Base-by-base conservation (phyloP, 2,329 filamentous ascomycete genomes). In the Pseudogymnoascus sp. region DNA sequence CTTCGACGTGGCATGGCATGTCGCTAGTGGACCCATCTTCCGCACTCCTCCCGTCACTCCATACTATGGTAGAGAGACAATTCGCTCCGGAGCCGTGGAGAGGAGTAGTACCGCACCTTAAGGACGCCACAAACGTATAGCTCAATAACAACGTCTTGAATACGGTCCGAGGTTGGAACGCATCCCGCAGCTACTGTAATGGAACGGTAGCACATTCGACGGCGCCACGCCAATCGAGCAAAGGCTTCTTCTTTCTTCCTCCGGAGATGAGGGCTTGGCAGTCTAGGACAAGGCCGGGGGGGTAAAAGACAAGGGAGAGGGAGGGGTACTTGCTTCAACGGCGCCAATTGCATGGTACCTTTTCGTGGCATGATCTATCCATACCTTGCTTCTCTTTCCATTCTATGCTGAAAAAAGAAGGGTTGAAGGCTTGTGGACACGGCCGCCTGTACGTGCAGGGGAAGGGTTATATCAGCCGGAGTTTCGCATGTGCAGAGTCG, bases 131-230 rank as follows among this genome's bases (percentile, higher is more conserved):
- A 56, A 34, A 34, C 49, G 49, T 56, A 56, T 36, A 11, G 49
- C 28, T 56, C 49, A 56, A 36, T 21, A 21, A 56, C 28, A 9
- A 56, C 49, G 28, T 56, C 49, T 56, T 28, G 34, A 56, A 56
- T 56, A 11, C 28, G 49, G 28, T 56, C 49, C 49, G 28, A 56
- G 49, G 49, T 56, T 11, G 28, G 49, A 56, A 56, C 36, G 16
- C 49, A 56, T 56, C n/a, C 49, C 49, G 49, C 49, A 56, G 25
- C 49, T 56, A 56, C 49, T 56, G 49, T 56, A 56, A 36, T 56
- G 28, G 49, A 28, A 56, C 49, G 21, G 49, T 56, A 34, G 49
- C 28, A 56, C 5, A 16, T 34, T 34, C 28, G 49, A 36, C 49
- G 49, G 49, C 49, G 49, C 49, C 49, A 56, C 49, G 49, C 49